These are phyloP conservation scores for Solanum pimpinellifolium DNA, from an alignment of 257 asterid species.

Conservation along the genomic window DNA sequence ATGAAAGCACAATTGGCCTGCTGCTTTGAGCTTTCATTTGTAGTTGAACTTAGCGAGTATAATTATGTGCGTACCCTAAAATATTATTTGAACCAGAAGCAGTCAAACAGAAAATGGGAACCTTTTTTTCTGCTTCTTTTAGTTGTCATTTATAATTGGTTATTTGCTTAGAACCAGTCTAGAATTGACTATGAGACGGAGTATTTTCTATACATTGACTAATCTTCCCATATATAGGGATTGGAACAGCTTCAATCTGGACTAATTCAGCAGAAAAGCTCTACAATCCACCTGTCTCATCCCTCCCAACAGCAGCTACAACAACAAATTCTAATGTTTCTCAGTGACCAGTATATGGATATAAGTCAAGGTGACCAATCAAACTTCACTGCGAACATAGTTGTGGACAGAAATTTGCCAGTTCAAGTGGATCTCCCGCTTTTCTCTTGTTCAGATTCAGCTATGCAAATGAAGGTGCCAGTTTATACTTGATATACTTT, in stretches of 20 bases:
- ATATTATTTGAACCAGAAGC: background rate
- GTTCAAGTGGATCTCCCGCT: slow-evolving; percentile 3
- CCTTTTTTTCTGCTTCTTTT: background rate
- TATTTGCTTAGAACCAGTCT: background rate
- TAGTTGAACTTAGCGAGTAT: background rate
- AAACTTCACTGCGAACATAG: background rate
- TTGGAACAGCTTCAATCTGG: slow-evolving; percentile 9
- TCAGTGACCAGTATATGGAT: background rate
- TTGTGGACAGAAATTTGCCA: background rate
- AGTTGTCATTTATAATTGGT: background rate
- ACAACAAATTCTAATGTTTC: slow-evolving; percentile 6
- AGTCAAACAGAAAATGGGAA: background rate
- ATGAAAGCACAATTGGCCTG: background rate
- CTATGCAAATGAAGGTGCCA: background rate
- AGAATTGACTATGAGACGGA: background rate
- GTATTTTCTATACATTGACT: background rate
- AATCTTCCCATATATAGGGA: slow-evolving; percentile 1
- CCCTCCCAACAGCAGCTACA: slow-evolving; percentile 1
- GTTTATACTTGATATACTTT: background rate
- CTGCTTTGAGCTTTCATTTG: background rate
- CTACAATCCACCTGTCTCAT: background rate
- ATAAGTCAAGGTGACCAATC: background rate
- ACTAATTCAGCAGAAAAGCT: background rate
- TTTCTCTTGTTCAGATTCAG: background rate
- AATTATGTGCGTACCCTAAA: background rate